phyloP scores from a whole-genome alignment of 2,329 filamentous ascomycete genomes.

The Alternaria solani region DNA sequence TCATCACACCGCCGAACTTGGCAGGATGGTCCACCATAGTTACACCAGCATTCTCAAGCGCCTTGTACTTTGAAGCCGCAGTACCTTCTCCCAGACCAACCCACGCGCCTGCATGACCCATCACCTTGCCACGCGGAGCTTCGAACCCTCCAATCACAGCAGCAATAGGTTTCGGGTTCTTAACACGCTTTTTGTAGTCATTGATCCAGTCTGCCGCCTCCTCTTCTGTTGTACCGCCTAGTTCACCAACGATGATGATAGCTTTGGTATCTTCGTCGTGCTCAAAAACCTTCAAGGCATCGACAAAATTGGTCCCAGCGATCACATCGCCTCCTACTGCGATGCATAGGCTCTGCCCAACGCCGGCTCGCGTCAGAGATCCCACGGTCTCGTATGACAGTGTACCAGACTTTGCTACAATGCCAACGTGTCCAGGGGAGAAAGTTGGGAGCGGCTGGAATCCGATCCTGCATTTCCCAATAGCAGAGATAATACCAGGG shows the following conservation, averaged over 20 bases:
- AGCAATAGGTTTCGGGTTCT: constrained; percentile 76
- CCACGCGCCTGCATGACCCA: constrained; percentile 84
- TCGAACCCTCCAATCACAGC: constrained; percentile 73
- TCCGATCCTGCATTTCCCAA: constrained; percentile 74
- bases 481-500: constrained; percentile 79
- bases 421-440: constrained; percentile 72
- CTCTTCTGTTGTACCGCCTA: constrained; percentile 73
- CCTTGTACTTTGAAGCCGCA: constrained; percentile 70
- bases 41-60: constrained; percentile 71
- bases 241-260: constrained; percentile 76
- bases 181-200: constrained; percentile 66
- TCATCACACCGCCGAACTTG: constrained; percentile 75
- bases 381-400: constrained; percentile 82
- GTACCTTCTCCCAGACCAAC: constrained; percentile 70
- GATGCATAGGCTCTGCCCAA: constrained; percentile 79
- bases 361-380: constrained; percentile 73
- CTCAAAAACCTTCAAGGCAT: constrained; percentile 72
- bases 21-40: constrained; percentile 78
- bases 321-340: constrained; percentile 80
- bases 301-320: constrained; percentile 76
- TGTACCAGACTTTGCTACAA: constrained; percentile 82
- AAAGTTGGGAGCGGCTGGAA: constrained; percentile 82
- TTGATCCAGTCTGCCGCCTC: constrained; percentile 78
- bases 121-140: constrained; percentile 70
- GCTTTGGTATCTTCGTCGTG: constrained; percentile 73